Evolutionary conservation across 2,329 filamentous ascomycete species (phyloP), one percentile per base, ranked within the genome.

Genomic region (Neonectria neomacrospora): DNA sequence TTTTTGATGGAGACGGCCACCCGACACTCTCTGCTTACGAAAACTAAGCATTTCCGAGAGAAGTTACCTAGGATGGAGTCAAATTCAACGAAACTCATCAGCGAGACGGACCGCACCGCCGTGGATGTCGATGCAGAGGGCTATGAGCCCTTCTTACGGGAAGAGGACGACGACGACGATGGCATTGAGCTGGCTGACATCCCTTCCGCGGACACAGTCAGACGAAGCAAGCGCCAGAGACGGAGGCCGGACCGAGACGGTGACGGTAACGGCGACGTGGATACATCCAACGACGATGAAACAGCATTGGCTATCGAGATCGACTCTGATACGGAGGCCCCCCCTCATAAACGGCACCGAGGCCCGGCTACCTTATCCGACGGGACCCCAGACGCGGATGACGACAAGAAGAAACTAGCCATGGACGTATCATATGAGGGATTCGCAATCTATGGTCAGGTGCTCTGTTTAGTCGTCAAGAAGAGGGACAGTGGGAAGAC

Each of bases 401-500:
- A 91, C 61, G 91, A 97, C 74, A 96, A 97, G 80, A 97, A 99
- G 82, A 98, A 97, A 78, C 81, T 97, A 71, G 88, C 86, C 20
- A 87, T 97, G 82, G 90, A 91, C 65, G 96, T 95, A 26, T 90
- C 89, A 14, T 99, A 98, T 79, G 94, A 98, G 73, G 95, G 96
- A 9, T 98, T 98, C 80, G 92, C 91, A 72, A 97, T 99, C 74
- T 97, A 97, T 80, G 94, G 96, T 11, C 91, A 93, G 70, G 93
- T 97, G 50, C 83, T 99, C 26, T 98, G 94, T 78, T 84, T 99
- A 62, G 91, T 99, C 9, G 90, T 99, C 73, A 90, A 89, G 78
- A 92, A 91, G 76, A 89, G 91, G 65, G 90, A 89, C 67, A 85
- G 72, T 83, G 82, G 79, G 69, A 85, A 80, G 68, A 76, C 77